Percentiles rank a stretch among this genome's conserved stretches.
Evolutionary conservation across 495 filamentous ascomycete genomes (phyloP).

Genomic region (Trichoderma parareesei): DNA sequence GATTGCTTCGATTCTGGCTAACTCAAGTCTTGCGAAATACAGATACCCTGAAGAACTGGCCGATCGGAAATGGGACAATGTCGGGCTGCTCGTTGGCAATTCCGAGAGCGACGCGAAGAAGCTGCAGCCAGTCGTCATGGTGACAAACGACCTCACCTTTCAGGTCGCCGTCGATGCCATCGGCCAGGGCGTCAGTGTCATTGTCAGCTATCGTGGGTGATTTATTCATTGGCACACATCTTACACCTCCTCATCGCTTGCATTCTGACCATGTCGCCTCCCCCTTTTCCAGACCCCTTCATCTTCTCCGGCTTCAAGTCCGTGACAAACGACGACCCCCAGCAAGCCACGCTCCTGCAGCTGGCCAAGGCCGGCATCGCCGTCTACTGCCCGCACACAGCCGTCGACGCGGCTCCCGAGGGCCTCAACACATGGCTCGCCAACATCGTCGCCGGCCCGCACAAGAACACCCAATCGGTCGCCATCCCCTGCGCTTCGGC

Average conservation of each 20-base stretch:
- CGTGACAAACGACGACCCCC: conserved; percentile 72
- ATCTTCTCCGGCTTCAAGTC: conserved; percentile 90
- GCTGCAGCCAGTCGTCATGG: conserved; percentile 45
- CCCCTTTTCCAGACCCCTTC: conserved; percentile 62
- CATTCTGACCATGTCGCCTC: too few relatives aligned
- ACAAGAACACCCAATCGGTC: conserved; percentile 24
- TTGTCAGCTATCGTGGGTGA: conserved; percentile 79
- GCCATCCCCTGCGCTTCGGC: conserved; percentile 25
- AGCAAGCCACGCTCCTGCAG: conserved; percentile 75
- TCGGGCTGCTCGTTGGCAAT: conserved; percentile 32
- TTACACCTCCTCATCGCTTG: too few relatives aligned
- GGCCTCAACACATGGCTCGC: conserved; percentile 95
- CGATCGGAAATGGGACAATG: conserved; percentile 91
- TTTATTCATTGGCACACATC: not conserved
- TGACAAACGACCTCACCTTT: conserved; percentile 86
- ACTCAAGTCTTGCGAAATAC: not conserved
- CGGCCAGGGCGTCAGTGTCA: conserved; percentile 58
- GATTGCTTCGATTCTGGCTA: not conserved
- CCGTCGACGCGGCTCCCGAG: conserved; percentile 77
- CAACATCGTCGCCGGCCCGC: conserved; percentile 56
- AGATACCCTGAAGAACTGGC: conserved; percentile 87
- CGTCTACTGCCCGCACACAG: conserved; percentile 93
- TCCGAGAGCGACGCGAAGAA: conserved; percentile 12
- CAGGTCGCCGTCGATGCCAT: conserved; percentile 92
- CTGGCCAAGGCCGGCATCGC: conserved; percentile 85